phyloP scores from a whole-genome alignment of 169 alveolate genomes.

The Sarcocystis neurona region DNA sequence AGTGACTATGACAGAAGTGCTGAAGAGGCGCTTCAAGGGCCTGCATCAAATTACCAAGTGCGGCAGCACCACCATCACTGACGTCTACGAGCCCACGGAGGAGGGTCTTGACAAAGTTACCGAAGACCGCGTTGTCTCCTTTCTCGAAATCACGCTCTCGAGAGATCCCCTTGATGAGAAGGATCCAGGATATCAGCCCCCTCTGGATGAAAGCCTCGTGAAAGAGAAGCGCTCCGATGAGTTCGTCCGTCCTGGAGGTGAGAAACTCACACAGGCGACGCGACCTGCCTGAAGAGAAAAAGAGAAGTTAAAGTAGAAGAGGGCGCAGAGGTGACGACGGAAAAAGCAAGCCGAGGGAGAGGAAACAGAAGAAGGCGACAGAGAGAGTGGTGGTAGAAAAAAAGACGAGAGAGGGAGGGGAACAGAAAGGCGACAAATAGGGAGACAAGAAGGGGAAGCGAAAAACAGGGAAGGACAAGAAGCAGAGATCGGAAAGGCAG shows the following conservation, averaged over 20 bases:
- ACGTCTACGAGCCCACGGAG: slow-evolving; percentile 80
- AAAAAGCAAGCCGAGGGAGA: too few species aligned
- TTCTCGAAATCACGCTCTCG: slow-evolving; percentile 77
- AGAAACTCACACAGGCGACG: too few species aligned
- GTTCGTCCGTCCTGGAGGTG: slow-evolving; percentile 4
- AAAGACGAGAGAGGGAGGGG: too few species aligned
- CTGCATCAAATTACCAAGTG: slow-evolving; percentile 82
- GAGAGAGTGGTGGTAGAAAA: too few species aligned
- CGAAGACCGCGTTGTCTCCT: slow-evolving; percentile 75
- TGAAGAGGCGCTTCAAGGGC: slow-evolving; percentile 83
- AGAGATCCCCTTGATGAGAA: slow-evolving; percentile 70
- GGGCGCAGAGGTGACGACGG: too few species aligned
- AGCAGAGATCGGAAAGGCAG: too few species aligned
- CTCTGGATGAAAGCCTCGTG: slow-evolving; percentile 76
- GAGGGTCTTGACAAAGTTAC: slow-evolving; percentile 79
- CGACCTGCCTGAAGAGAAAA: too few species aligned
- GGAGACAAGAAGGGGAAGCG: too few species aligned
- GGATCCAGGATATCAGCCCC: slow-evolving; percentile 80
- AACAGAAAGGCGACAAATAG: too few species aligned
- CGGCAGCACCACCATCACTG: slow-evolving; percentile 74
- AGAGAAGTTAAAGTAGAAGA: too few species aligned
- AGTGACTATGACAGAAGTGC: slow-evolving; percentile 83
- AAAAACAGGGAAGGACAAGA: too few species aligned
- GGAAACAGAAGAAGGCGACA: too few species aligned
- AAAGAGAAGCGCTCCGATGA: slow-evolving; percentile 65